Conservation (phyloP, 306 rosid species). For the Quercus bicolor region DNA sequence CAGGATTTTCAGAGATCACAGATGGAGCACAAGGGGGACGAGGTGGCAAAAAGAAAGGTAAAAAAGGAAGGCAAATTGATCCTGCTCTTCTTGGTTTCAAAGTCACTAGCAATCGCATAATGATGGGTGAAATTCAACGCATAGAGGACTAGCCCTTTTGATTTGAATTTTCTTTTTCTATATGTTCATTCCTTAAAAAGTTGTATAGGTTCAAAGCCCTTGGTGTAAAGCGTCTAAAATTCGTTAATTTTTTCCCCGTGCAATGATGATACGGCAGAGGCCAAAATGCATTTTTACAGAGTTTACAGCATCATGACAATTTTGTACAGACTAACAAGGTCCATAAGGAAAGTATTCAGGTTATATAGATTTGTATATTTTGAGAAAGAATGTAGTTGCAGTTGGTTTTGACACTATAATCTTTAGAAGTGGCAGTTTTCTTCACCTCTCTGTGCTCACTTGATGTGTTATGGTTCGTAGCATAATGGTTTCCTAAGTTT, state of each 20-base stretch:
- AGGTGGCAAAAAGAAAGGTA: slow-evolving; percentile 57
- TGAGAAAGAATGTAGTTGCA: no score
- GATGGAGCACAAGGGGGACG: slow-evolving; percentile 45
- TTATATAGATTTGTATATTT: neutral
- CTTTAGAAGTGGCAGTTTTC: no score
- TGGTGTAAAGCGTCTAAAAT: slow-evolving; percentile 13
- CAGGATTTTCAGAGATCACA: slow-evolving; percentile 27
- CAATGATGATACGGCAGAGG: no score
- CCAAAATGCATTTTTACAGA: slow-evolving; percentile 3
- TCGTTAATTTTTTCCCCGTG: neutral
- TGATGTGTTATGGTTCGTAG: no score
- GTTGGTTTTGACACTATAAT: no score
- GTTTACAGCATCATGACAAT: slow-evolving; percentile 9
- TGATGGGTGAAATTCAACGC: slow-evolving; percentile 67
- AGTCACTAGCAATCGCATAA: slow-evolving; percentile 57
- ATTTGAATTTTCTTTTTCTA: neutral
- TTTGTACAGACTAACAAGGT: slow-evolving; percentile 16
- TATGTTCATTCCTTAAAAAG: neutral
- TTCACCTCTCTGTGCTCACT: no score
- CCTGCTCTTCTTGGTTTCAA: slow-evolving; percentile 62
- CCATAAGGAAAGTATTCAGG: neutral
- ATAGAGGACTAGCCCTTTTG: slow-evolving; percentile 30
- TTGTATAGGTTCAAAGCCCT: slow-evolving; percentile 19
- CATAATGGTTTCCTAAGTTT: no score
- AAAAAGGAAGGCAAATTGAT: slow-evolving; percentile 56